Evolutionary conservation across 2,329 filamentous ascomycete species (phyloP).

Genomic region (Teratosphaeria zuluensis): DNA sequence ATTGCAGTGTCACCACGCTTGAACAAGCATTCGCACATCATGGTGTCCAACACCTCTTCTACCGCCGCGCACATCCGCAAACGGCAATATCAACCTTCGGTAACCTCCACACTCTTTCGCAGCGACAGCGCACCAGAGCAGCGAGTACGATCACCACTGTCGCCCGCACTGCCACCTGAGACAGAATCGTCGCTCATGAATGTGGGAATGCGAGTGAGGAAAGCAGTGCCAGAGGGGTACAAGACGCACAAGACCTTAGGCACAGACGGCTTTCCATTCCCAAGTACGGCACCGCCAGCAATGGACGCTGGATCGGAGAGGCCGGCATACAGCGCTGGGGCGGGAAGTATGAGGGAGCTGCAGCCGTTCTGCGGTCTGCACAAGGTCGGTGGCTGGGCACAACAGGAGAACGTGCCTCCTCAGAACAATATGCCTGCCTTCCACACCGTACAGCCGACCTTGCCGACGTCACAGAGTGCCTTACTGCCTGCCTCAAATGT

Average conservation of each 20-base stretch:
- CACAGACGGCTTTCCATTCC: constrained; percentile 12
- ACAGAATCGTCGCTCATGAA: constrained; percentile 77
- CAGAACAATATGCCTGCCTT: constrained; percentile 14
- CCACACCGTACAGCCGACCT: constrained; percentile 27
- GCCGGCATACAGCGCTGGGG: constrained; percentile 6
- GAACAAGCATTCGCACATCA: neutral
- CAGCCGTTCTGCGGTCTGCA: constrained; percentile 73
- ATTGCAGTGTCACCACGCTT: neutral
- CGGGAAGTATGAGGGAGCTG: constrained; percentile 46
- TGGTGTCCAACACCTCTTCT: neutral
- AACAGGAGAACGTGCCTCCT: constrained; percentile 38
- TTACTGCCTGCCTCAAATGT: constrained; percentile 12
- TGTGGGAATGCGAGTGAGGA: constrained; percentile 90
- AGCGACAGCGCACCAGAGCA: constrained; percentile 3
- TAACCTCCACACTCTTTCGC: constrained; percentile 34
- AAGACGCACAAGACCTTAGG: constrained; percentile 54
- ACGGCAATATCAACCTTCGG: constrained; percentile 36
- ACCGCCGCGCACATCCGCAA: constrained; percentile 25
- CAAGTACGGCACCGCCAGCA: constrained; percentile 22
- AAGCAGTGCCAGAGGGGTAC: constrained; percentile 88
- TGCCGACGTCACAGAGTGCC: constrained; percentile 32
- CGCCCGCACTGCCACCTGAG: constrained; percentile 49
- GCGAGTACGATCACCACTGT: constrained; percentile 15
- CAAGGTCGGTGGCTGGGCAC: constrained; percentile 59
- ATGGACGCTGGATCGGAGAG: constrained; percentile 18